phyloP scores from a whole-genome alignment of 2,329 filamentous ascomycete genomes.

The Tricladium varicosporioides region DNA sequence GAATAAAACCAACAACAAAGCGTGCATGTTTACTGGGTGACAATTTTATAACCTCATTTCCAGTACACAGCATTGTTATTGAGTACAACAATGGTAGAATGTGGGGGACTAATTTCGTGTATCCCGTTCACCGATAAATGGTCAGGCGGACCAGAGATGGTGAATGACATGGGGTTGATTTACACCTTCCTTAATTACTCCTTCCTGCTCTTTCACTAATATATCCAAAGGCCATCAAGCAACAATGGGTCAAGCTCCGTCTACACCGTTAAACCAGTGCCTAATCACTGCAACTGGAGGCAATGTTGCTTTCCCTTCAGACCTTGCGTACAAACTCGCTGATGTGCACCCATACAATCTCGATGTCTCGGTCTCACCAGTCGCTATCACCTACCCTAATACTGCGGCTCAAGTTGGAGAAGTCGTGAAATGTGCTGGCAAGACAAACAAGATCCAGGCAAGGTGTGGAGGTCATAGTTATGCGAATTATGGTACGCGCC shows the following conservation, averaged over 20 bases:
- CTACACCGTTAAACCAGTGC: conserved; percentile 1
- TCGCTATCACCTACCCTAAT: conserved; percentile 26
- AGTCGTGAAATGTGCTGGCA: conserved; percentile 45
- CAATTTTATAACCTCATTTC: too few species aligned
- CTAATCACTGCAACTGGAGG: conserved; percentile 13
- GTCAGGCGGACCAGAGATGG: too few species aligned
- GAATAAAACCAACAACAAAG: too few species aligned
- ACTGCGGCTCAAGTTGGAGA: conserved; percentile 38
- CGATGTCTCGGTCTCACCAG: conserved; percentile 17
- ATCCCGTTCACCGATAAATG: too few species aligned
- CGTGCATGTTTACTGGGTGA: too few species aligned
- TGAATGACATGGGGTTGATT: too few species aligned
- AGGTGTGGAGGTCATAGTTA: conserved; percentile 54
- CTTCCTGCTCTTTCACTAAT: too few species aligned
- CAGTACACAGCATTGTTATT: too few species aligned
- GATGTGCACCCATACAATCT: conserved; percentile 28
- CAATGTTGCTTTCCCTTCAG: conserved; percentile 22
- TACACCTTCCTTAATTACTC: too few species aligned
- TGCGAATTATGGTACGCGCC: conserved; percentile 39
- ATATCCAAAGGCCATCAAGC: too few species aligned
- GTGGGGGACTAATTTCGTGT: too few species aligned
- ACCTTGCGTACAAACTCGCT: conserved; percentile 16
- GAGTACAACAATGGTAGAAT: too few species aligned
- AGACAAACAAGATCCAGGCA: conserved; percentile 45
- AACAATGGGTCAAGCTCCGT: not conserved